phyloP scores from a whole-genome alignment of 768 basidiomycete genomes.

The Kwoniella pini region DNA sequence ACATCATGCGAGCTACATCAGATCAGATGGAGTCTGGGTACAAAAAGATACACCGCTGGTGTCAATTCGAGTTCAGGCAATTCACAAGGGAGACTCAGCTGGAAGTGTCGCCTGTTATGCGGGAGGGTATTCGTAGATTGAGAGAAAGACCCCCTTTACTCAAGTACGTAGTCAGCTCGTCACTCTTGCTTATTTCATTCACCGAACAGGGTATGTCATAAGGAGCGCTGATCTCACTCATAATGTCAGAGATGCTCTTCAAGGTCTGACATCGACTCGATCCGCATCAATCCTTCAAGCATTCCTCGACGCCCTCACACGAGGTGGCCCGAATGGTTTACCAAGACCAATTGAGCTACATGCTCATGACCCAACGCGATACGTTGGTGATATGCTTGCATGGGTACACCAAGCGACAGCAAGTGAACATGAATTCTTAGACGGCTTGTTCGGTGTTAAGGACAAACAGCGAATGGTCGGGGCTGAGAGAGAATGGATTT shows the following conservation, averaged over 20 bases:
- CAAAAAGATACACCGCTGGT: constrained; percentile 83
- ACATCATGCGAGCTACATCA: constrained; percentile 82
- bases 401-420: constrained; percentile 98
- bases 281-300: constrained; percentile 75
- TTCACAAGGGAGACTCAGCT: constrained; percentile 68
- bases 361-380: constrained; percentile 94
- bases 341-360: constrained; percentile 95
- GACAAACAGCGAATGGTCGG: constrained; percentile 73
- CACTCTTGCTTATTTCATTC: too few relatives aligned
- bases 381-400: constrained; percentile 97
- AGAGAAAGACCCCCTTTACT: constrained; percentile 75
- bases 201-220: too few relatives aligned
- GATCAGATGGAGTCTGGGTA: constrained; percentile 83
- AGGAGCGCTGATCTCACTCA: too few relatives aligned
- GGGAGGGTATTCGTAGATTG: constrained; percentile 73
- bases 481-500: constrained; percentile 61
- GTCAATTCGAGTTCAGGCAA: constrained; percentile 78
- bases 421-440: constrained; percentile 89
- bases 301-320: constrained; percentile 83
- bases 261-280: constrained; percentile 74
- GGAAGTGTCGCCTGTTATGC: constrained; percentile 68
- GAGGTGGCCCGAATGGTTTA: constrained; percentile 78
- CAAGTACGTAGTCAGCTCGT: constrained; percentile 60
- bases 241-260: constrained; percentile 75
- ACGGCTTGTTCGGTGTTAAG: constrained; percentile 74